A percentile compares a stretch with the other conserved stretches of the same genome.
These are phyloP conservation scores for Nepenthes alata DNA, from an alignment of 179 eudicot species.

Conservation along the genomic window DNA sequence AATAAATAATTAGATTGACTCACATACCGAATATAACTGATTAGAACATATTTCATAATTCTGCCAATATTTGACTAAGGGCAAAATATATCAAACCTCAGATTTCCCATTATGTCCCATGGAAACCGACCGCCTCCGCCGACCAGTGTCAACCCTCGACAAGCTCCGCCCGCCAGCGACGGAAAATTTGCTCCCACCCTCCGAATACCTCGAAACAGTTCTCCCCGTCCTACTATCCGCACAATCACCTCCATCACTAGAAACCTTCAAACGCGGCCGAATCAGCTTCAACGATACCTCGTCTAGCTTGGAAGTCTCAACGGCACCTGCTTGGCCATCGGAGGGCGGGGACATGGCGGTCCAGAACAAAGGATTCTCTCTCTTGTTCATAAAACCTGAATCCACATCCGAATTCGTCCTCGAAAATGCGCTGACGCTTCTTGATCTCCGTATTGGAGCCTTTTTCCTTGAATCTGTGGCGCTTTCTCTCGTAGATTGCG, in stretches of 20 bases:
- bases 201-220: conserved; percentile 8
- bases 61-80: too few relatives aligned
- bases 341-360: conserved; percentile 23
- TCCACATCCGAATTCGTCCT: conserved; percentile 27
- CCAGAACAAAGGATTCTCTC: conserved; percentile 69
- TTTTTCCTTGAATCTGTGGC: conserved; percentile 6
- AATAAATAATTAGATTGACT: too few relatives aligned
- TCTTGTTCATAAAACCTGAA: conserved; percentile 42
- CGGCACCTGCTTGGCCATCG: conserved; percentile 8
- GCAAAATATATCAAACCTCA: conserved; percentile 23
- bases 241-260: conserved; percentile 1
- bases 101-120: conserved; percentile 26
- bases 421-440: conserved; percentile 56
- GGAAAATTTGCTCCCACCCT: conserved; percentile 17
- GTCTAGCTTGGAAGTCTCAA: conserved; percentile 10
- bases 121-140: conserved; percentile 39
- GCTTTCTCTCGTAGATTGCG: conserved; percentile 11
- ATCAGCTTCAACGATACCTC: neutral
- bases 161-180: conserved; percentile 35
- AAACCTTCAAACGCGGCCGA: conserved; percentile 9
- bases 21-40: too few relatives aligned
- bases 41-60: too few relatives aligned
- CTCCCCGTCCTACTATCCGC: conserved; percentile 28
- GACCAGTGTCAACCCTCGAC: conserved; percentile 33
- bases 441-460: conserved; percentile 38